Conservation (phyloP, 148 eudicot species). For the Persicaria maculosa region DNA sequence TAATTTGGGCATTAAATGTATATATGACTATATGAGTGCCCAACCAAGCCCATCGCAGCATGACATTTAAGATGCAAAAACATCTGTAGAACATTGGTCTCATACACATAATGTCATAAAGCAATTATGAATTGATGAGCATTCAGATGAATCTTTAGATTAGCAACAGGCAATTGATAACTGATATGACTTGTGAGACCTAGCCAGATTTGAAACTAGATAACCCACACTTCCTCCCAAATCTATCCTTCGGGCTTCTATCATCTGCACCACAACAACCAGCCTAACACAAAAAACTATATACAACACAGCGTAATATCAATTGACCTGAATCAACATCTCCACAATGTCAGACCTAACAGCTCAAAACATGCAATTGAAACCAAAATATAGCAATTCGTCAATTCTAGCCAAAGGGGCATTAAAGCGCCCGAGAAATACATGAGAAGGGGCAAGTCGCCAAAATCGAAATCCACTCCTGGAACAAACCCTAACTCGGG, state of each 20-base stretch:
- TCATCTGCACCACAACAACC: background rate
- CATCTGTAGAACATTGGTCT: background rate
- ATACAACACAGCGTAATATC: background rate
- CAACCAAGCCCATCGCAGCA: background rate
- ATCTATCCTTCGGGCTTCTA: background rate
- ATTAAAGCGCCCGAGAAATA: too few relatives aligned
- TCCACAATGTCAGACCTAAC: background rate
- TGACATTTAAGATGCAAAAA: background rate
- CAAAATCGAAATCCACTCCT: too few relatives aligned
- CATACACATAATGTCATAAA: background rate
- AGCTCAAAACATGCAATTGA: background rate
- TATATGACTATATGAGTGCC: too few relatives aligned
- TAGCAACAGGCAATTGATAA: background rate
- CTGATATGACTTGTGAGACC: background rate
- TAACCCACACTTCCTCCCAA: slow-evolving; percentile 1
- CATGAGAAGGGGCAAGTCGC: too few relatives aligned
- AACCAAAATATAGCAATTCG: background rate
- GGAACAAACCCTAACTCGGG: too few relatives aligned
- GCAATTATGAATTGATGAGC: background rate
- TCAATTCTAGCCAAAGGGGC: background rate
- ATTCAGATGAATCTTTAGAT: background rate
- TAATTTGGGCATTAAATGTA: too few relatives aligned
- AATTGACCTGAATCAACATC: background rate
- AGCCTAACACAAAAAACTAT: too few relatives aligned
- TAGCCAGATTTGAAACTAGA: background rate